These are phyloP conservation scores for Trichoderma lentiforme DNA, from an alignment of 2,329 filamentous ascomycete species.

Conservation along the genomic window DNA sequence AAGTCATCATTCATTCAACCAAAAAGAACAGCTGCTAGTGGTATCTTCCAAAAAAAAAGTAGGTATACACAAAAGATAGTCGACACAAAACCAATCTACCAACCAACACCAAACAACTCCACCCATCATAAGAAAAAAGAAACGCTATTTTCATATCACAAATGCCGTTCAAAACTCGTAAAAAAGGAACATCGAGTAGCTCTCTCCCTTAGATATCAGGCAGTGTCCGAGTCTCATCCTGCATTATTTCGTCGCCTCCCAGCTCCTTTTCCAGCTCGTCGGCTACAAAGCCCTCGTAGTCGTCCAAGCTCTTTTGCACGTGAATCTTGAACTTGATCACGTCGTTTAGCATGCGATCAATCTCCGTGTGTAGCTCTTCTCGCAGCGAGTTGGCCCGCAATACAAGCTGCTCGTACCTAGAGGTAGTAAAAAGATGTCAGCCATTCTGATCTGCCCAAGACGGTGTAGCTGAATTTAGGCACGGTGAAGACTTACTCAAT, in stretches of 20 bases:
- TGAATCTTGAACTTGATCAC: conserved; percentile 99
- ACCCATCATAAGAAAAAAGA: conserved; percentile 28
- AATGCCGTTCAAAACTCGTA: neutral
- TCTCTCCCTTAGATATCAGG: conserved; percentile 24
- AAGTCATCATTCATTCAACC: conserved; percentile 5
- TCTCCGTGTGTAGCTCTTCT: conserved; percentile 97
- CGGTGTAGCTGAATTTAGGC: neutral
- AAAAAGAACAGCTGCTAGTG: conserved; percentile 4
- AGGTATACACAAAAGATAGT: neutral
- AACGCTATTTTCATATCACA: neutral
- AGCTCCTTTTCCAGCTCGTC: conserved; percentile 88
- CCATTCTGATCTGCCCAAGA: neutral
- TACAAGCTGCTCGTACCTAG: conserved; percentile 86
- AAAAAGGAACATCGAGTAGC: neutral
- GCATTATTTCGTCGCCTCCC: conserved; percentile 56
- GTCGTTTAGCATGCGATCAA: conserved; percentile 93
- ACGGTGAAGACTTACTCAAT: conserved; percentile 67
- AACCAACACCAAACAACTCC: conserved; percentile 16
- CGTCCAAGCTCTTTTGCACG: conserved; percentile 85
- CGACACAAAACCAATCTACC: neutral
- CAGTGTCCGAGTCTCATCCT: conserved; percentile 51
- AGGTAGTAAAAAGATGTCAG: neutral
- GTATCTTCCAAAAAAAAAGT: conserved; percentile 5
- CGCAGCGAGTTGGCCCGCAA: conserved; percentile 76
- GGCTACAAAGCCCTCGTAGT: conserved; percentile 89